Evolutionary conservation across 257 asterid genomes (phyloP), one percentile per base, ranked within the genome.

Genomic region (Solanum verrucosum): DNA sequence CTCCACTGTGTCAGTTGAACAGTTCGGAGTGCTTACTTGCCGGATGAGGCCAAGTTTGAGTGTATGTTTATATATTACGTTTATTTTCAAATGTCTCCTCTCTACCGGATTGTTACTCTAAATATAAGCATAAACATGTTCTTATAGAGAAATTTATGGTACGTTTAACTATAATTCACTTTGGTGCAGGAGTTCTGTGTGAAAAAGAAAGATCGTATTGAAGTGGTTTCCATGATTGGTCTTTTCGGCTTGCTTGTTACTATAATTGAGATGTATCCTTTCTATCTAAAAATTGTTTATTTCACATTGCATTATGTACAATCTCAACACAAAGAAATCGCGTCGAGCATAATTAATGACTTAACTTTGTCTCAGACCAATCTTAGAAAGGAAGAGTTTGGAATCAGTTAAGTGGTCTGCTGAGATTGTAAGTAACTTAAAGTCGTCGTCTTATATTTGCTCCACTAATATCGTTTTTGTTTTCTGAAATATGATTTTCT

Each of bases 201-300:
- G 65, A 96, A 96, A 92, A 93, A 81, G 91, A 95, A 87, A 90
- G 98, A 94, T 84, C 90, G 89, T 0, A 56, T 91, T 35, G 98
- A 96, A 92, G 98, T 95, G 42, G 87, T 96, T 84, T 87, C 98
- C 15, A 95, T 96, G 98, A 91, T 95, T 56, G 93, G 96, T 56
- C 83, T 95, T 14, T 94, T 93, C 60, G 98, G 98, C 21, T 91
- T 93, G 94, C 93, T 95, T 67, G 84, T 94, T 27, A 95, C 95
- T 84, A 94, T 91, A 31, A 35, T 88, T 27, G 94, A 94, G 89
- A 93, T 95, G 98, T 96, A 95, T 93, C 95, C 96, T 93, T 90
- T 44, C 83, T 59, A 79, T 65, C 84, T 67, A 31, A 35, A 82
- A 42, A 9, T 18, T 35, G 25, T 59, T 18, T 2, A 35, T 11